Percentiles rank a stretch among this genome's conserved stretches.
phyloP scores from a whole-genome alignment of 768 basidiomycete genomes.

The Grammothele lineata region DNA sequence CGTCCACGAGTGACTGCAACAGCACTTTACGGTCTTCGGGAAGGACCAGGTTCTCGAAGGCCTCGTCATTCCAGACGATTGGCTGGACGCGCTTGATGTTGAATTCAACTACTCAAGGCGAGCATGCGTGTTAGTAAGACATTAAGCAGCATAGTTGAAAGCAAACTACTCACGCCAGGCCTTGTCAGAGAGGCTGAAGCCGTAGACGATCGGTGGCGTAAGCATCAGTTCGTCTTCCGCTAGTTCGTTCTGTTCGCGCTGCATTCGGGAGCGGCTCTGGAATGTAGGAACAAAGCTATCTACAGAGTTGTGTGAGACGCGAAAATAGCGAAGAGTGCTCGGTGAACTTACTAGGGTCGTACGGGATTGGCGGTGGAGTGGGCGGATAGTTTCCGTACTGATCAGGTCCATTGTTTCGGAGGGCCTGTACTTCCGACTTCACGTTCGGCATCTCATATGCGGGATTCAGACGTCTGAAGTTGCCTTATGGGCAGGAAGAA shows the following conservation, averaged over 20 bases:
- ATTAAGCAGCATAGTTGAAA: background rate
- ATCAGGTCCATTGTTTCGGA: too few species aligned
- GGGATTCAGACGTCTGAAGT: conserved; percentile 47
- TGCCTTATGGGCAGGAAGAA: conserved; percentile 31
- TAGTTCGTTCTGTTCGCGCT: conserved; percentile 2
- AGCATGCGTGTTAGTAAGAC: background rate
- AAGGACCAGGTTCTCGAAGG: conserved; percentile 30
- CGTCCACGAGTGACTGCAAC: conserved; percentile 28
- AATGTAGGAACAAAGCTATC: conserved; percentile 12
- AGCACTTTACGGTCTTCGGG: conserved; percentile 25
- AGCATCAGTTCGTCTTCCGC: conserved; percentile 49
- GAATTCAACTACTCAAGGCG: conserved; percentile 45
- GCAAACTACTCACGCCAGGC: conserved; percentile 35
- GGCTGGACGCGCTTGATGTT: conserved; percentile 49
- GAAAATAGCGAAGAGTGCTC: background rate
- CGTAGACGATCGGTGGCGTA: conserved; percentile 50
- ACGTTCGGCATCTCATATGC: conserved; percentile 2
- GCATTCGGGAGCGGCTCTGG: background rate
- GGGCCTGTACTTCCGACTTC: conserved; percentile 1
- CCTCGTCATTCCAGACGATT: conserved; percentile 38
- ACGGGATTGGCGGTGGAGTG: conserved; percentile 12
- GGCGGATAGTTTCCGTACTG: too few species aligned
- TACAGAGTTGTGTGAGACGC: background rate
- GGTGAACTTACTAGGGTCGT: background rate
- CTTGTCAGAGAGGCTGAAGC: conserved; percentile 58